Conservation (phyloP, 345 rosid genomes). For the Linum trigynum region DNA sequence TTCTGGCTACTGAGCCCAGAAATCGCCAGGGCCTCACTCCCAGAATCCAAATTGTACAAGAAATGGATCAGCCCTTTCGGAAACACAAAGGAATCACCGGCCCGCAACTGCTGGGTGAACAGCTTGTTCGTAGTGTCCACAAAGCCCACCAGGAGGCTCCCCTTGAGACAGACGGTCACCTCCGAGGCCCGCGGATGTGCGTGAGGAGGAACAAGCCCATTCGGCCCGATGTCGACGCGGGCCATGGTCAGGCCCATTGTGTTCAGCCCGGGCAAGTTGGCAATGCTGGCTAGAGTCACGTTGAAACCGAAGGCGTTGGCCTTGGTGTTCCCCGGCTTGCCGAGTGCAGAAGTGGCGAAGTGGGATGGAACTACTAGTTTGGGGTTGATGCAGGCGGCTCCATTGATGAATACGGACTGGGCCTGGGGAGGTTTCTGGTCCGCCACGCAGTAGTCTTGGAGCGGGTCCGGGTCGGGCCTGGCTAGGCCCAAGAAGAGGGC, state of each 20-base stretch:
- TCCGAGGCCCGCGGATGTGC: constrained; percentile 73
- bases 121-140: constrained; percentile 43
- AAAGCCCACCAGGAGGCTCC: constrained; percentile 50
- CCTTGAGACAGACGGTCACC: constrained; percentile 50
- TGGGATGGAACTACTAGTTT: constrained; percentile 22
- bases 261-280: constrained; percentile 59
- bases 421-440: constrained; percentile 18
- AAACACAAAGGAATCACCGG: constrained; percentile 63
- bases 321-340: constrained; percentile 35
- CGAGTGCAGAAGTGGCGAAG: constrained; percentile 52
- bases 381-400: constrained; percentile 52
- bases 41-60: constrained; percentile 37
- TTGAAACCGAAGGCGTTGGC: constrained; percentile 42
- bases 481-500: constrained; percentile 29
- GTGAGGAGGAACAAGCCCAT: constrained; percentile 50
- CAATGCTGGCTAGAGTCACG: constrained; percentile 39
- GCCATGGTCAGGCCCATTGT: constrained; percentile 71
- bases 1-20: constrained; percentile 65
- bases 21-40: constrained; percentile 38
- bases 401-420: constrained; percentile 32
- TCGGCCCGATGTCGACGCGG: constrained; percentile 33
- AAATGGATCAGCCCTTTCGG: constrained; percentile 61
- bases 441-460: constrained; percentile 71
- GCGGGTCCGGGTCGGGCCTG: constrained; percentile 53
- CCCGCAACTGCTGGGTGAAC: constrained; percentile 39